Percentiles rank a stretch among this genome's conserved stretches.
phyloP scores from a whole-genome alignment of 2,329 filamentous ascomycete genomes.

The Blastomyces silverae region DNA sequence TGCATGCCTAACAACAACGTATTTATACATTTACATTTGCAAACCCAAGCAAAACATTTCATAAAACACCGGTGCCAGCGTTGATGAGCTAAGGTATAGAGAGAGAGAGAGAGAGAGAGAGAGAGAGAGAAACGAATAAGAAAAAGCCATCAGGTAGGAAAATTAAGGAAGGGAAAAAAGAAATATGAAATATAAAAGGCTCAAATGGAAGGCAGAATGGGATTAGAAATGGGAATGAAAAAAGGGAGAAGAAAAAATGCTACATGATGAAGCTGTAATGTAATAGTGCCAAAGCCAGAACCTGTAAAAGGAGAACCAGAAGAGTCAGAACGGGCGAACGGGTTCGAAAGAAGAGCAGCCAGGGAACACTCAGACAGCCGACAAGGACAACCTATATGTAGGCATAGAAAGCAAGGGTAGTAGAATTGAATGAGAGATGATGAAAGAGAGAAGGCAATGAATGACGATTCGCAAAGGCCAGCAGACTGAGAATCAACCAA shows the following conservation, averaged over 20 bases:
- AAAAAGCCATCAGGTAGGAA: no score
- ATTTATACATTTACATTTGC: not conserved
- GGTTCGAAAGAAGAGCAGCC: no score
- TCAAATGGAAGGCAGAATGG: no score
- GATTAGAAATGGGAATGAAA: no score
- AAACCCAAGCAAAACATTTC: not conserved
- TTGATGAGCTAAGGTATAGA: not conserved
- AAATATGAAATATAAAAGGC: not conserved
- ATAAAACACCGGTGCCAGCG: not conserved
- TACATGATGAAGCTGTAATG: not conserved
- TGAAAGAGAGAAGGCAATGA: not conserved
- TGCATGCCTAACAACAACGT: not conserved
- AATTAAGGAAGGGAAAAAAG: not conserved
- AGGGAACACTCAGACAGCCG: no score
- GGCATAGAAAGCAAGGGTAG: no score
- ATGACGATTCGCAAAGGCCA: not conserved
- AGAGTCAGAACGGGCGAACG: not conserved
- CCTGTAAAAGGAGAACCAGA: slow-evolving; percentile 1
- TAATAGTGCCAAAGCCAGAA: not conserved
- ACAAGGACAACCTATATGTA: no score
- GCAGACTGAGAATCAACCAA: slow-evolving; percentile 10
- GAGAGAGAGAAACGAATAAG: no score
- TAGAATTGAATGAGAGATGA: not conserved
- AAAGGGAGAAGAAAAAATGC: not conserved
- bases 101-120: no score